Evolutionary conservation across 2,329 filamentous ascomycete species (phyloP).

Genomic region (Cladosporium austrohemisphaericum): DNA sequence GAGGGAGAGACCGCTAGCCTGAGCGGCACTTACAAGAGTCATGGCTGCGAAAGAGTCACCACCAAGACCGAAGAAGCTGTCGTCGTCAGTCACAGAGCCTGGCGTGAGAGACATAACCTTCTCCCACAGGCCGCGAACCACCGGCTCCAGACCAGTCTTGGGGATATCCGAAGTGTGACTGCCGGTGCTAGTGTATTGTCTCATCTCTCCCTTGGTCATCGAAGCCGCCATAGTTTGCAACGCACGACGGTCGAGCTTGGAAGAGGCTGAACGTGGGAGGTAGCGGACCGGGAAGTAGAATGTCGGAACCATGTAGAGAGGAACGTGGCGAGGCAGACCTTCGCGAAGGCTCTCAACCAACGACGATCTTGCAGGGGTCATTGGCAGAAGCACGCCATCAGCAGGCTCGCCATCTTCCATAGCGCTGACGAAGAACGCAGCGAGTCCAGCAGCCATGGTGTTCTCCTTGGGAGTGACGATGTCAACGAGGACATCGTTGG

Average conservation of each 20-base stretch:
- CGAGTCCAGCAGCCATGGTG: conserved; percentile 13
- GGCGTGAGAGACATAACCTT: conserved; percentile 28
- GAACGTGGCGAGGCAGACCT: conserved; percentile 3
- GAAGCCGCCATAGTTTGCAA: conserved; percentile 11
- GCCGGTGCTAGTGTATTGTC: neutral
- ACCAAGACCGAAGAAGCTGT: conserved; percentile 45
- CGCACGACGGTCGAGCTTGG: conserved; percentile 6
- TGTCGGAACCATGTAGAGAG: conserved; percentile 11
- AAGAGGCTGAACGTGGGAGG: conserved; percentile 6
- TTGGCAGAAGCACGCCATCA: neutral
- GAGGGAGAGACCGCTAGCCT: conserved; percentile 27
- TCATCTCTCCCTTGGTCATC: conserved; percentile 4
- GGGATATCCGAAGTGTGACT: neutral
- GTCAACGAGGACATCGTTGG: conserved; percentile 1
- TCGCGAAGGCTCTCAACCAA: conserved; percentile 4
- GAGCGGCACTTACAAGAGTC: conserved; percentile 40
- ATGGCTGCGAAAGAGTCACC: conserved; percentile 48
- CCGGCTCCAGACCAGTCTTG: conserved; percentile 26
- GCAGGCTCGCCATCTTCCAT: neutral
- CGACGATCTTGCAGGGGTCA: conserved; percentile 1
- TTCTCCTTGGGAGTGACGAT: conserved; percentile 9
- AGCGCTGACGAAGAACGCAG: conserved; percentile 9
- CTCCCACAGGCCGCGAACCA: conserved; percentile 31
- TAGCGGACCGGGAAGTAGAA: conserved; percentile 6
- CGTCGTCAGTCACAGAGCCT: conserved; percentile 24